These are phyloP conservation scores for Volvox africanus DNA, from an alignment of 139 green algal genomes.

Conservation along the genomic window DNA sequence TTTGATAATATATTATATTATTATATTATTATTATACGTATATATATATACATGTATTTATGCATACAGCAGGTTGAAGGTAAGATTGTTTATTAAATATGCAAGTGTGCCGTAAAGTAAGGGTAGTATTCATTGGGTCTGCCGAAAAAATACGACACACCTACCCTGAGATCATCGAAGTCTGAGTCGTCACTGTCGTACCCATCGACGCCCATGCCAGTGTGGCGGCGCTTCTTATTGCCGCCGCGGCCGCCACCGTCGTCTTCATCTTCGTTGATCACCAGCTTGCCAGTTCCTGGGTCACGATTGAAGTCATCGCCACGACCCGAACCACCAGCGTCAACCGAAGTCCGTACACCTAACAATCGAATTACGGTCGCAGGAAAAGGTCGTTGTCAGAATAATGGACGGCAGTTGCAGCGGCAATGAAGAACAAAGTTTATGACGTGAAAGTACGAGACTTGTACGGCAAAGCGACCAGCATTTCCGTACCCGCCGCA, in stretches of 20 bases:
- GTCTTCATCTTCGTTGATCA: slow-evolving; percentile 77
- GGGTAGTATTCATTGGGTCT: no score
- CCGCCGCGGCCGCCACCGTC: neutral
- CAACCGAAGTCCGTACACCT: no score
- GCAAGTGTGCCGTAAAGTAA: no score
- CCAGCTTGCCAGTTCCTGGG: slow-evolving; percentile 67
- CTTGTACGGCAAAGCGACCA: neutral
- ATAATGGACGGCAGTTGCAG: neutral
- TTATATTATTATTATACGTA: no score
- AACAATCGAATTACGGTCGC: neutral
- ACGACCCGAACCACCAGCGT: slow-evolving; percentile 8
- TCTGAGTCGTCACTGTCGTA: slow-evolving; percentile 77
- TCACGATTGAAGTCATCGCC: slow-evolving; percentile 60
- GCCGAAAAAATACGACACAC: no score
- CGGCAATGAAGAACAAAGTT: neutral
- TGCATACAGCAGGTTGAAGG: no score
- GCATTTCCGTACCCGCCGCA: slow-evolving; percentile 48
- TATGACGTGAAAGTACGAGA: neutral
- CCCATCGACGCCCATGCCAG: slow-evolving; percentile 32
- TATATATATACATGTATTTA: no score
- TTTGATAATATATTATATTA: no score
- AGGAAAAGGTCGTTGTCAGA: neutral
- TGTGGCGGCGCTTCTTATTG: slow-evolving; percentile 51
- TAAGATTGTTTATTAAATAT: no score
- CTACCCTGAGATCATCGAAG: slow-evolving; percentile 78